phyloP scores from a whole-genome alignment of 768 basidiomycete genomes.

The Boletus edulis region DNA sequence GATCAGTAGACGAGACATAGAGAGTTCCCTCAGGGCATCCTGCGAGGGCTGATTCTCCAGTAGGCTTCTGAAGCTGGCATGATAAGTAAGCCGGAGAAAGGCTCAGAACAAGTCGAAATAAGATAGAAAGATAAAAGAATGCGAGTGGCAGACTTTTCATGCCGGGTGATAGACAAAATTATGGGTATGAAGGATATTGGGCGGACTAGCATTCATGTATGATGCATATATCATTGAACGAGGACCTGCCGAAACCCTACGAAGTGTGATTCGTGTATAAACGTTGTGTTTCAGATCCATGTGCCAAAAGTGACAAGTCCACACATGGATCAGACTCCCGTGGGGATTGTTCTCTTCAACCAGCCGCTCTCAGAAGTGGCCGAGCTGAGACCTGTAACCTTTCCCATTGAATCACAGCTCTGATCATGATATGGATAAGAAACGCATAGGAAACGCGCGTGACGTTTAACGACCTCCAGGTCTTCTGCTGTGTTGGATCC shows the following conservation, averaged over 20 bases:
- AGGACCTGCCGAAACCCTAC: neutral
- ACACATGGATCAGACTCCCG: neutral
- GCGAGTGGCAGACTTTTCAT: slow-evolving; percentile 10
- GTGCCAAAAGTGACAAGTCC: neutral
- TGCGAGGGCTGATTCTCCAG: slow-evolving; percentile 38
- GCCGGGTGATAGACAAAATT: neutral
- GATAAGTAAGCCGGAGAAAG: slow-evolving; percentile 46
- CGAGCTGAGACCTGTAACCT: too few relatives aligned
- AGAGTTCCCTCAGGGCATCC: slow-evolving; percentile 61
- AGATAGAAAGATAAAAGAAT: slow-evolving; percentile 2
- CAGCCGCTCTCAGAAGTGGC: too few relatives aligned
- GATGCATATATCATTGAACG: neutral
- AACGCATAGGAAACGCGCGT: too few relatives aligned
- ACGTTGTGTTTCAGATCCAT: slow-evolving; percentile 1
- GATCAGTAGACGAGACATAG: slow-evolving; percentile 52
- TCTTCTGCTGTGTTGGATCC: too few relatives aligned
- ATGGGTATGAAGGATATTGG: neutral
- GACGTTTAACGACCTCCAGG: too few relatives aligned
- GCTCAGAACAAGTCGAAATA: slow-evolving; percentile 13
- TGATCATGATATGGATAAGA: too few relatives aligned
- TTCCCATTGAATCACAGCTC: too few relatives aligned
- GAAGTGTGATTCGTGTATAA: neutral
- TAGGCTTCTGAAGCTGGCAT: slow-evolving; percentile 53
- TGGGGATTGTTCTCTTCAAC: too few relatives aligned
- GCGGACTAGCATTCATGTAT: neutral